Base-by-base conservation (phyloP, 2,329 filamentous ascomycete genomes). In the Trichocomaceae sp. region DNA sequence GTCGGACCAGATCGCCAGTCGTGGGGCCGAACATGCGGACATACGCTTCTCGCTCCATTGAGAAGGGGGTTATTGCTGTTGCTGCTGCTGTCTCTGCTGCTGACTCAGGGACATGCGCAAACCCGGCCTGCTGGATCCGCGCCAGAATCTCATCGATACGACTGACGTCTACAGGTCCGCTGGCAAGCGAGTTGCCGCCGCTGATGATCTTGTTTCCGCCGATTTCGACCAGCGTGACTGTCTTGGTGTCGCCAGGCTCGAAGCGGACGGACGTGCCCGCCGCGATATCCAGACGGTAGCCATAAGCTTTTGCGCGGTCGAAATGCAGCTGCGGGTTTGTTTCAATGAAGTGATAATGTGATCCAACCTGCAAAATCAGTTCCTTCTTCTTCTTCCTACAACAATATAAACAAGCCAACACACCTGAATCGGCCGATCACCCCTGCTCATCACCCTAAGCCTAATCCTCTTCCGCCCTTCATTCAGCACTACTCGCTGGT, bases 331-430 rank as follows among this genome's bases (percentile, higher is more conserved):
- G 83, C 0, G 90, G 88, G 71, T 97, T 97, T n/a, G 85, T 87
- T 75, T 97, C 92, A 66, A 95, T 83, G 69, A 97, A 95, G 73
- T 96, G 92, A 70, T 96, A 97, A 73, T 97, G 92, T 31, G 90
- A 95, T 31, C 92, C 92, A 57, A 88, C 79, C 81, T 84, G 23
- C 10, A 44, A 2, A 33, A 17, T 37, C 17, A 39, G 31, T 9
- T 41, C 23, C 23, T 26, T 26, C 26, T 29, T 29, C 26, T 29
- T 26, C 10, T 9, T 33, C 5, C 5, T 35, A 8, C 9, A 20
- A 9, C 2, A 9, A 22, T 15, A 8, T n/a, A n/a, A n/a, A n/a
- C n/a, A 42, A 9, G 3, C 3, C 8, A 15, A 39, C 70, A 42
- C 68, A 91, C 87, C 78, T 96, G 91, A 58, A 96, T 87, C 1